Conservation (phyloP, 2,329 filamentous ascomycete species). For the Monosporascus sp. region DNA sequence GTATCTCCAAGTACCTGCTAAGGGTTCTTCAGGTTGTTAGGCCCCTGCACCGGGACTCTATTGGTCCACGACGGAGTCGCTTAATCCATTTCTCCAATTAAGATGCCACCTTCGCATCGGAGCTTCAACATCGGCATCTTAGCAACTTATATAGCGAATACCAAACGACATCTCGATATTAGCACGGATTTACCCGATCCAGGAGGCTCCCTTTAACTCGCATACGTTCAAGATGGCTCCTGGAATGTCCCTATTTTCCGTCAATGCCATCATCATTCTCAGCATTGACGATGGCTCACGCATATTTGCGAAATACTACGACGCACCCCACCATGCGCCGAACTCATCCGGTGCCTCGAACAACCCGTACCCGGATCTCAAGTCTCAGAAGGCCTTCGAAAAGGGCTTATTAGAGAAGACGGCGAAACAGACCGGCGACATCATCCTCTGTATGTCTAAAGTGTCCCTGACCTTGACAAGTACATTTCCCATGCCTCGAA, state of each 20-base stretch:
- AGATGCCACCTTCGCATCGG: conserved; percentile 9
- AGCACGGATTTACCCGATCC: background rate
- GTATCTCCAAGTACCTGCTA: background rate
- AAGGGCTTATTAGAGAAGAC: conserved; percentile 96
- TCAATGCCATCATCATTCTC: conserved; percentile 74
- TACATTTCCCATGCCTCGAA: too few relatives aligned
- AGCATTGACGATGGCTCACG: conserved; percentile 83
- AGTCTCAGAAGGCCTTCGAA: conserved; percentile 94
- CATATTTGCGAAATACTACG: conserved; percentile 74
- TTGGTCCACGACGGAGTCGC: conserved; percentile 7
- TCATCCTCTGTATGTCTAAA: conserved; percentile 64
- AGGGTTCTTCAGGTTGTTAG: background rate
- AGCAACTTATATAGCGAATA: conserved; percentile 5
- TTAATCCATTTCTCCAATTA: conserved; percentile 15
- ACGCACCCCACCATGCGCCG: conserved; percentile 48
- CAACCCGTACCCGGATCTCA: conserved; percentile 81
- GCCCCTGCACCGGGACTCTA: background rate
- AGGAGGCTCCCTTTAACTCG: conserved; percentile 1
- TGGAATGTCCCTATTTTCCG: conserved; percentile 69
- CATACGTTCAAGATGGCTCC: conserved; percentile 54
- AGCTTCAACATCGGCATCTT: background rate
- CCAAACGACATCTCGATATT: background rate
- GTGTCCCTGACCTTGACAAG: background rate
- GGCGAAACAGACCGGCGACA: conserved; percentile 89
- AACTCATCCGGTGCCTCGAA: conserved; percentile 46